Evolutionary conservation across 192 early-diverging fungal genomes (phyloP).

Genomic region (Gigaspora rosea): DNA sequence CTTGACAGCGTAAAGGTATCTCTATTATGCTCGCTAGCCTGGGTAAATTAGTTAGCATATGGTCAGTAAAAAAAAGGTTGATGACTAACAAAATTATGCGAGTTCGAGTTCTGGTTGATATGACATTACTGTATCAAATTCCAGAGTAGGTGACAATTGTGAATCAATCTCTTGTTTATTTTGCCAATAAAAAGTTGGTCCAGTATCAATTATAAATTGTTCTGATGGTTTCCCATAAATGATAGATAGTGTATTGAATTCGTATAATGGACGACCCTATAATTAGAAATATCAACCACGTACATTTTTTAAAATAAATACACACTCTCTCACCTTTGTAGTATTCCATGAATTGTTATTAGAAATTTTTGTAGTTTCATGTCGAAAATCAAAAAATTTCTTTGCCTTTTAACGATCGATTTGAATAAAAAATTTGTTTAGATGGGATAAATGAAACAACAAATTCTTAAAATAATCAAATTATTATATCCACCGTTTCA

Average conservation of each 20-base stretch:
- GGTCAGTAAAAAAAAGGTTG: neutral
- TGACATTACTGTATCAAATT: conserved; percentile 5
- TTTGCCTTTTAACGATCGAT: neutral
- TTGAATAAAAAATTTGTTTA: neutral
- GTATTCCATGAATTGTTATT: neutral
- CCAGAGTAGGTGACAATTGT: neutral
- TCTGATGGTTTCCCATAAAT: conserved; percentile 9
- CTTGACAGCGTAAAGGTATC: conserved; percentile 1
- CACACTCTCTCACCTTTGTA: neutral
- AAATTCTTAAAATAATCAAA: neutral
- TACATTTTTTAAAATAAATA: neutral
- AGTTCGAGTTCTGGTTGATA: neutral
- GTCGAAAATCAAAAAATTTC: neutral
- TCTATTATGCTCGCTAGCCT: neutral
- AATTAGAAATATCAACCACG: neutral
- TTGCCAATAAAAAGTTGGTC: neutral
- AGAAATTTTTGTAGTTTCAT: neutral
- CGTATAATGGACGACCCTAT: conserved; percentile 1
- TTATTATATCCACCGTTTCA: conserved; percentile 3
- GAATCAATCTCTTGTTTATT: neutral
- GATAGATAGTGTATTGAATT: no score
- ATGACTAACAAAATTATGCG: neutral
- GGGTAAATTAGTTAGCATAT: neutral
- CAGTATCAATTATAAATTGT: neutral
- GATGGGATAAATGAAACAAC: neutral